Conservation (phyloP, 768 basidiomycete species). For the Leccinum fibrillosum region DNA sequence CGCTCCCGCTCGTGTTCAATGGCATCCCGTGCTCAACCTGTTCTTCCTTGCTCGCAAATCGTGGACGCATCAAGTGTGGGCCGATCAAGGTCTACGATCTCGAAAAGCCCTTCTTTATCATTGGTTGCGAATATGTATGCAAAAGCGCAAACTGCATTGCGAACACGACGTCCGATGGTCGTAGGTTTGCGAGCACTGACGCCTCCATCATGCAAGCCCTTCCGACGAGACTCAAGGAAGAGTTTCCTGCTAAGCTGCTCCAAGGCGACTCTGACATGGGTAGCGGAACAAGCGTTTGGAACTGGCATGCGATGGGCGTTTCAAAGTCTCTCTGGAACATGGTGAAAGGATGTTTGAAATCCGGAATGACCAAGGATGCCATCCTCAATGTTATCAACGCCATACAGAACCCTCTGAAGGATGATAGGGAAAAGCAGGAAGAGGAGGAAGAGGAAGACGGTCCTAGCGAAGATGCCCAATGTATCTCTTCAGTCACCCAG, state of each 20-base stretch:
- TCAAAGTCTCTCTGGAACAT: slow-evolving; percentile 72
- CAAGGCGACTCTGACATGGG: slow-evolving; percentile 58
- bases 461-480: slow-evolving; percentile 29
- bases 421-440: slow-evolving; percentile 35
- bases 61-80: slow-evolving; percentile 69
- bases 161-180: slow-evolving; percentile 46
- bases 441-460: slow-evolving; percentile 34
- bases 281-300: slow-evolving; percentile 61
- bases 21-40: slow-evolving; percentile 75
- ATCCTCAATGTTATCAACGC: slow-evolving; percentile 57
- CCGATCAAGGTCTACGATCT: slow-evolving; percentile 81
- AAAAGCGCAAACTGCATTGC: slow-evolving; percentile 46
- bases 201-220: slow-evolving; percentile 67
- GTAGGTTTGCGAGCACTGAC: slow-evolving; percentile 71
- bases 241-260: slow-evolving; percentile 66
- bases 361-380: slow-evolving; percentile 59
- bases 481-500: slow-evolving; percentile 19
- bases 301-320: slow-evolving; percentile 74
- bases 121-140: slow-evolving; percentile 80
- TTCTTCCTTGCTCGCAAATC: slow-evolving; percentile 54
- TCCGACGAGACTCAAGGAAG: slow-evolving; percentile 64
- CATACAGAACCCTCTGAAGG: slow-evolving; percentile 44
- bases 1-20: slow-evolving; percentile 77
- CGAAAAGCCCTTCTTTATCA: slow-evolving; percentile 76
- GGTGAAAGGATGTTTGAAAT: slow-evolving; percentile 54